Evolutionary conservation across 805 yeast species (phyloP), one percentile per base, ranked within the genome.

Genomic region (Zygosaccharomyces kombuchaensis): DNA sequence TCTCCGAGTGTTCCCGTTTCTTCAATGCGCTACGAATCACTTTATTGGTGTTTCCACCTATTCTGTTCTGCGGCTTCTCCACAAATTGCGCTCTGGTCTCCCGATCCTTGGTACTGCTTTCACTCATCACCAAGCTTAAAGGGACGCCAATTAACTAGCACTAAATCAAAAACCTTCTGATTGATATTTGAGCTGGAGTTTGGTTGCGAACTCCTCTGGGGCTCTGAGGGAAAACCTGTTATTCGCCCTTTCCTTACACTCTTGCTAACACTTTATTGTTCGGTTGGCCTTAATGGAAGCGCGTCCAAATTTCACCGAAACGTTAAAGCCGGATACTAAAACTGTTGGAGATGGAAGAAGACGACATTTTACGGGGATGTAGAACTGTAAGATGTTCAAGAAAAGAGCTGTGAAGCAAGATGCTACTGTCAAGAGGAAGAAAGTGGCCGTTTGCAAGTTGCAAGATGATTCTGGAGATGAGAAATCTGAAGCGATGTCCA

Each of bases 41-140:
- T 36, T 52, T 50, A 6, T 54, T 56, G 8, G 65, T 58, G 26
- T 59, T 57, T 13, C 63, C 65, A 23, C 68, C 66, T 25, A 62
- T 50, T 39, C 65, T 53, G 5, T 46, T 47, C 13, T 45, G 52
- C 7, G 55, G 46, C 16, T 53, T 54, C 13, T 57, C 55, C n/a
- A 58, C 59, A 50, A 63, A 62, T 22, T 52, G 54, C 10, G 66
- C 67, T 31, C 65, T 55, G 1, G 61, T 59, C 34, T 55, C 57
- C 2, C 50, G 47, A 34, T 50, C 53, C 38, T 56, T 56, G 2
- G 52, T 27, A 39, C 40, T 46, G 19, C 22, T 45, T 16, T 54
- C 60, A 37, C 54, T 51, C 59, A 56, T 56, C 26, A 34, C 40
- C 19, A 36, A 29, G 40, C 35, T 13, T 22, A 12, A 21, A 30